Evolutionary conservation across 768 basidiomycete genomes (phyloP), one percentile per base, ranked within the genome.

Genomic region (Boletus huronensis): DNA sequence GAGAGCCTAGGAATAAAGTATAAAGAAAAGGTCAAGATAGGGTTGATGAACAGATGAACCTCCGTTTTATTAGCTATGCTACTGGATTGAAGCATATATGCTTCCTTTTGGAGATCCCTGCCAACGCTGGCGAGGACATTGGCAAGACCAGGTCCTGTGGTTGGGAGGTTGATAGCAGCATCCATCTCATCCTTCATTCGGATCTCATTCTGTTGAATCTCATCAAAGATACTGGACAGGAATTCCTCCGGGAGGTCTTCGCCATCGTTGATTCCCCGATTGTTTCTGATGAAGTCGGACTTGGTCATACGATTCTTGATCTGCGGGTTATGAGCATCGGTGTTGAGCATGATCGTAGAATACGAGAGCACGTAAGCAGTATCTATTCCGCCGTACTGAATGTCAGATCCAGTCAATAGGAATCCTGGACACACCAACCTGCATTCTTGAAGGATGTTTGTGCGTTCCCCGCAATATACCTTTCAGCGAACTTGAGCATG

Each of bases 131-230:
- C 90, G 16, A 99, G 72, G 8, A 88, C 89, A 58, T 82, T 85
- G 1, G 91, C 88, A 34, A 97, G 71, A 13, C 94, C 93, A 21
- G 90, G 82, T 3, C 82, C 82, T 31, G 78, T 53, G 5, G 76
- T 64, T 9, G 75, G 69, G 23, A 82, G 63, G 55, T 52, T 68
- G 23, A 56, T 36, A 7, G 75, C 74, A 28, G 81, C 76, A 62
- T 95, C 94, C 25, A 93, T 75, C 74, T 99, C 96, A 64, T 98
- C 97, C 73, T 98, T 98, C 97, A 99, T 98, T 64, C 91, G 82
- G 62, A 99, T 98, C 70, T 99, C 97, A 63, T 97, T 94, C 40
- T 70, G 77, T 53, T 84, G 82, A 60, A 99, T 98, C 40, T 98
- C 92, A 63, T 98, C 93, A 68, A 82, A 99, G 58, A 98, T 90